Evolutionary conservation across 2,329 filamentous ascomycete genomes (phyloP).

Genomic region (Blastomyces parvus): DNA sequence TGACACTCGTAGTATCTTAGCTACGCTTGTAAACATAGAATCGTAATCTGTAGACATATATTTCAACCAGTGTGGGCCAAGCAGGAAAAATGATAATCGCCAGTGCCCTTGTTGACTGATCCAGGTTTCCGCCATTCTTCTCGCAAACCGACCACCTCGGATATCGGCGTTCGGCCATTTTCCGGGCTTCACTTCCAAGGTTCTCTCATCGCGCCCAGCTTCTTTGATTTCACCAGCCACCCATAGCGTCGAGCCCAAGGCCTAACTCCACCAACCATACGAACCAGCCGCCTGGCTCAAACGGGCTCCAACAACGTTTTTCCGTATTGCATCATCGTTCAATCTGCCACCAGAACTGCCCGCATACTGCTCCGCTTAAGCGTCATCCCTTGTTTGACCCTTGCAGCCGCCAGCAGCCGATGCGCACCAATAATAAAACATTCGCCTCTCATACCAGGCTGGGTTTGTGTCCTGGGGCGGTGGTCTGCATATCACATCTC

Average conservation of each 20-base stretch:
- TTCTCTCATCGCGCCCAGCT: too few species aligned
- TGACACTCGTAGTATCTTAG: too few species aligned
- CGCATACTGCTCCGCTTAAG: background rate
- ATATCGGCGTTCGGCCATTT: constrained; percentile 8
- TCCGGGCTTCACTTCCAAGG: constrained; percentile 2
- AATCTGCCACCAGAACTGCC: background rate
- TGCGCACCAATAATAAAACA: background rate
- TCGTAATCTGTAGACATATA: too few species aligned
- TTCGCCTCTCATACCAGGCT: background rate
- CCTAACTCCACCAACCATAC: background rate
- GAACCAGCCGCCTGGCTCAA: background rate
- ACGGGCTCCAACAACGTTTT: background rate
- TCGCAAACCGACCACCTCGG: constrained; percentile 9
- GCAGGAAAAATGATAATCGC: too few species aligned
- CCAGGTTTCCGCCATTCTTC: too few species aligned
- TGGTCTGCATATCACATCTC: background rate
- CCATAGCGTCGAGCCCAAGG: background rate
- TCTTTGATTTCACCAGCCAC: background rate
- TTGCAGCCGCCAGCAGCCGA: background rate
- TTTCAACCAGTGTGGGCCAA: too few species aligned
- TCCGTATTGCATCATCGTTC: background rate
- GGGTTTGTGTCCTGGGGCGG: background rate
- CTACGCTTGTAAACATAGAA: too few species aligned
- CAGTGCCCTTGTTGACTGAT: too few species aligned
- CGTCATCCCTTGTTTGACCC: background rate